These are phyloP conservation scores for Bonnemaisonia californica DNA, from an alignment of 31 red algal genomes.

Conservation along the genomic window DNA sequence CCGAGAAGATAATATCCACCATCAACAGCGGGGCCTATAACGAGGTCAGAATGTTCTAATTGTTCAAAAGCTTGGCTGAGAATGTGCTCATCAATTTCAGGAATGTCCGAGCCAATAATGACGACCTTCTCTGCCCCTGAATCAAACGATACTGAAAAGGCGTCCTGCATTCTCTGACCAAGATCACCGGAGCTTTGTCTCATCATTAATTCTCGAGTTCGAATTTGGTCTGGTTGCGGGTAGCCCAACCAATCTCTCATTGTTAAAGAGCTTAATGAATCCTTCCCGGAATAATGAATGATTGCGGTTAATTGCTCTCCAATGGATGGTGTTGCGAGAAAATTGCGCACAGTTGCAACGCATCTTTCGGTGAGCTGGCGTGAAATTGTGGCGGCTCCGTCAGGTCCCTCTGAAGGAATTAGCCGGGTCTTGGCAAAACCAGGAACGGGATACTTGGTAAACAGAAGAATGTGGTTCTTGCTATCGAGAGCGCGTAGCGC, in stretches of 20 bases:
- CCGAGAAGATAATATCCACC: slow-evolving; percentile 94
- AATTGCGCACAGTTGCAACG: slow-evolving; percentile 34
- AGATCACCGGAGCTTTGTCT: slow-evolving; percentile 70
- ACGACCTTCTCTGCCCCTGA: slow-evolving; percentile 51
- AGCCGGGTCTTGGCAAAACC: slow-evolving; percentile 90
- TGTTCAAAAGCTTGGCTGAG: slow-evolving; percentile 58
- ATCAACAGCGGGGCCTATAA: slow-evolving; percentile 88
- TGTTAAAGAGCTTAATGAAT: not conserved
- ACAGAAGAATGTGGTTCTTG: slow-evolving; percentile 60
- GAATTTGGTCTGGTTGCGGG: slow-evolving; percentile 9
- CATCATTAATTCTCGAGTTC: slow-evolving; percentile 7
- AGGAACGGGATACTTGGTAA: slow-evolving; percentile 83
- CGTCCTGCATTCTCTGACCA: slow-evolving; percentile 53
- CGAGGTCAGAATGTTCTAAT: slow-evolving; percentile 60
- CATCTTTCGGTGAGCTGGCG: slow-evolving; percentile 59
- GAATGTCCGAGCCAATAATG: slow-evolving; percentile 77
- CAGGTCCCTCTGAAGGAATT: slow-evolving; percentile 65
- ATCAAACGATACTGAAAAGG: slow-evolving; percentile 59
- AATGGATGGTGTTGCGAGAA: not conserved
- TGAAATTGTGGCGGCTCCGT: slow-evolving; percentile 71
- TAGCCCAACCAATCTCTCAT: slow-evolving; percentile 1
- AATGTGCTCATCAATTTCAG: slow-evolving; percentile 45
- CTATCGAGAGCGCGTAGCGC: not conserved
- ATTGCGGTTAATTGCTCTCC: too few relatives aligned
- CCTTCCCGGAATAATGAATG: slow-evolving; percentile 47